A percentile compares a stretch with the other conserved stretches of the same genome.
Evolutionary conservation across 257 asterid species (phyloP).

Genomic region (Petunia axillaris): DNA sequence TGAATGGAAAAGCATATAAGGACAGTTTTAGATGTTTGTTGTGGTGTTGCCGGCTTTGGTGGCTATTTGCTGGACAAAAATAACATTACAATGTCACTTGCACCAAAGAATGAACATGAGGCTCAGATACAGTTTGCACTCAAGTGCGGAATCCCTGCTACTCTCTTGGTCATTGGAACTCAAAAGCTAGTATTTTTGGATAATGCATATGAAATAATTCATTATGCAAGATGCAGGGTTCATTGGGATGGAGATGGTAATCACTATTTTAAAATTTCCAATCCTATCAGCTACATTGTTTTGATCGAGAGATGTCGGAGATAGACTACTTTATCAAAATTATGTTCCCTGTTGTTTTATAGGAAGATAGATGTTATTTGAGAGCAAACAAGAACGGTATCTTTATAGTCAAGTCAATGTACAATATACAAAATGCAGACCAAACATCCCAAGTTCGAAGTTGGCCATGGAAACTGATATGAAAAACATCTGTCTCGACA

Average conservation of each 20-base stretch:
- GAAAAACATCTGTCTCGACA: too few relatives aligned
- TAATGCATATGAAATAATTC: slow-evolving; percentile 65
- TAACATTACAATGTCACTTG: slow-evolving; percentile 69
- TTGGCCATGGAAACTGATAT: too few relatives aligned
- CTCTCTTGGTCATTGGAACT: slow-evolving; percentile 68
- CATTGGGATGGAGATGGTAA: slow-evolving; percentile 79
- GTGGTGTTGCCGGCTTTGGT: slow-evolving; percentile 86
- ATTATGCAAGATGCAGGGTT: slow-evolving; percentile 80
- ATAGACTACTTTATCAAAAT: too few relatives aligned
- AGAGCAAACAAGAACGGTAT: too few relatives aligned
- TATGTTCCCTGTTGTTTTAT: too few relatives aligned
- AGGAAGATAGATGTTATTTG: too few relatives aligned
- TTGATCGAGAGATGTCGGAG: too few relatives aligned
- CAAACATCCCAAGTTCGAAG: too few relatives aligned
- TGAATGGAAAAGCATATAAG: slow-evolving; percentile 62
- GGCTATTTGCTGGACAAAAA: slow-evolving; percentile 63
- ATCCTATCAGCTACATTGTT: neutral
- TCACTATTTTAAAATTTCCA: slow-evolving; percentile 37
- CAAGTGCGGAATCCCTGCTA: slow-evolving; percentile 77
- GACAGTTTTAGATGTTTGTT: slow-evolving; percentile 72
- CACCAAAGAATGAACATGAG: slow-evolving; percentile 77
- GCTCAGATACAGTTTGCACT: slow-evolving; percentile 87
- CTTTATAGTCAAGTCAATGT: too few relatives aligned
- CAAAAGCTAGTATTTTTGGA: slow-evolving; percentile 63
- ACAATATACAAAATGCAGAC: too few relatives aligned